These are phyloP conservation scores for Aspergillus conjunctus DNA, from an alignment of 495 filamentous ascomycete genomes.

Conservation along the genomic window DNA sequence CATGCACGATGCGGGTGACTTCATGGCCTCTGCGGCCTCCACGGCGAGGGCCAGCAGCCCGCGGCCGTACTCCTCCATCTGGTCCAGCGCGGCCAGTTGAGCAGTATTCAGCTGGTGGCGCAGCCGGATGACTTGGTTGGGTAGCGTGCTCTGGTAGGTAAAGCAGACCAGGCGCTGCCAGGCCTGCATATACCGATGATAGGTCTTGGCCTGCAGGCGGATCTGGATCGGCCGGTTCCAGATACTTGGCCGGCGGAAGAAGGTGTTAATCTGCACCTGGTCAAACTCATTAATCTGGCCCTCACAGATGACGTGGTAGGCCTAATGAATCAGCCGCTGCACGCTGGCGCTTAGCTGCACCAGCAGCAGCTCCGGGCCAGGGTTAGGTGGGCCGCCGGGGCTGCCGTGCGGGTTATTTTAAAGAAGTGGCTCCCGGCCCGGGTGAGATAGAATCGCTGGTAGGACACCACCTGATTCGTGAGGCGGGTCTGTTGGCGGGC, in stretches of 20 bases:
- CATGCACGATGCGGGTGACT: too few relatives aligned
- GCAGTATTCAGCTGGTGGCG: conserved; percentile 1
- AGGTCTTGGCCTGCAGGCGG: background rate
- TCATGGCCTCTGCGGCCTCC: too few relatives aligned
- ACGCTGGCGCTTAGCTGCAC: background rate
- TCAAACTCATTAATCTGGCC: background rate
- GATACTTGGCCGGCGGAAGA: background rate
- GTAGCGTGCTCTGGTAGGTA: background rate
- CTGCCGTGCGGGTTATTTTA: too few relatives aligned
- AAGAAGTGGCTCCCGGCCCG: too few relatives aligned
- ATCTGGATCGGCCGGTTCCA: conserved; percentile 7
- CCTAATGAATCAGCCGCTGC: background rate
- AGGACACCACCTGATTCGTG: too few relatives aligned
- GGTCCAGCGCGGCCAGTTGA: conserved; percentile 8
- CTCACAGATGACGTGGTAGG: background rate
- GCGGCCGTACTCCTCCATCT: background rate
- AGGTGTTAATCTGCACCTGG: conserved; percentile 1
- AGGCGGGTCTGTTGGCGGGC: too few relatives aligned
- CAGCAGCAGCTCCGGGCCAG: background rate
- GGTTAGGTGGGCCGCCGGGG: too few relatives aligned
- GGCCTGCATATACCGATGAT: conserved; percentile 3
- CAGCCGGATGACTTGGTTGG: background rate
- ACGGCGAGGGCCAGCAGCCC: too few relatives aligned
- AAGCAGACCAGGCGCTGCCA: conserved; percentile 11
- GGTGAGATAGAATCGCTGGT: too few relatives aligned